A percentile compares a stretch with the other conserved stretches of the same genome.
phyloP scores from a whole-genome alignment of 257 asterid genomes.

The Parsonsia alboflavescens region DNA sequence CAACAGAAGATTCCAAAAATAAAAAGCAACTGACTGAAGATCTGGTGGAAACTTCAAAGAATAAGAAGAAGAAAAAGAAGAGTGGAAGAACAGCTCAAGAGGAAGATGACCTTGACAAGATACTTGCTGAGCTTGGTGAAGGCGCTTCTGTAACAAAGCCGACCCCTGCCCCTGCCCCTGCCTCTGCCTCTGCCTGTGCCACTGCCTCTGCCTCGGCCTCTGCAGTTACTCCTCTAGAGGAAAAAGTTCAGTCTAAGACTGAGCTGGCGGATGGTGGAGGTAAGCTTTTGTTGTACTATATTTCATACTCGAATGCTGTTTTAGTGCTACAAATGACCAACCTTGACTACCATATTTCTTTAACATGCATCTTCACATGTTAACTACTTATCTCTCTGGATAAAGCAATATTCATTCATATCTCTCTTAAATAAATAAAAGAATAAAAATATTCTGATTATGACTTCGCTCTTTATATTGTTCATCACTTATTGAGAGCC shows the following conservation, averaged over 20 bases:
- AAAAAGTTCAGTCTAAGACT: conserved; percentile 41
- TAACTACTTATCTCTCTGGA: not conserved
- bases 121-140: conserved; percentile 81
- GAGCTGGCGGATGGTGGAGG: conserved; percentile 47
- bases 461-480: not conserved
- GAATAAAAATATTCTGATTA: not conserved
- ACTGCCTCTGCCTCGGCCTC: too few relatives aligned
- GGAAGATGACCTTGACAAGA: conserved; percentile 72
- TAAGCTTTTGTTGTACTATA: not conserved
- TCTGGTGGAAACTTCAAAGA: conserved; percentile 50
- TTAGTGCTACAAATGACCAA: not conserved
- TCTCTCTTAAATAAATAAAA: not conserved
- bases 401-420: not conserved
- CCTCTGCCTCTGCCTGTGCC: conserved; percentile 22
- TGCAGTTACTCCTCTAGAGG: conserved; percentile 30
- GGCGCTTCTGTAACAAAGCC: conserved; percentile 38
- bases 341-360: not conserved
- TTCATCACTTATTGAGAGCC: not conserved
- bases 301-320: not conserved
- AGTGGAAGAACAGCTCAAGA: conserved; percentile 65
- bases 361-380: not conserved
- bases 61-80: conserved; percentile 82
- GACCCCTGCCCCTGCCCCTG: conserved; percentile 29
- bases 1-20: conserved; percentile 9
- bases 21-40: conserved; percentile 36